These are phyloP conservation scores for Suhomyces sp. DNA, from an alignment of 805 yeast genomes.

Conservation along the genomic window DNA sequence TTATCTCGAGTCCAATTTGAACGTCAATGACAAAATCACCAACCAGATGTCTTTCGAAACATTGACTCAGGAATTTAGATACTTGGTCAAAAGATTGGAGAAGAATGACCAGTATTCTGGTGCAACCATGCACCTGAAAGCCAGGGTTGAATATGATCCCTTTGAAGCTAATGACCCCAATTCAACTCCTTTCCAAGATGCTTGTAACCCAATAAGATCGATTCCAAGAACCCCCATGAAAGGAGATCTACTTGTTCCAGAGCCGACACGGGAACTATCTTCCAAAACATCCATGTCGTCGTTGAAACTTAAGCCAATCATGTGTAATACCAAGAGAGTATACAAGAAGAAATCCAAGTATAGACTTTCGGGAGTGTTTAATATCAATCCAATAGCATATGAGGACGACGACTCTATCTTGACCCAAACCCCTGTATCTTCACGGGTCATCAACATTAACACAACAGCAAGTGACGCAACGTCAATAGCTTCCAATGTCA, in stretches of 20 bases:
- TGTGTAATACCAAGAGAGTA: conserved; percentile 29
- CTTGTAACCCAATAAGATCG: no score
- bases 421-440: conserved; percentile 9
- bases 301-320: conserved; percentile 40
- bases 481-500: no score
- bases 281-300: conserved; percentile 30
- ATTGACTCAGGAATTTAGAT: conserved; percentile 28
- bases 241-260: conserved; percentile 3
- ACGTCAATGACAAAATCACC: conserved; percentile 30
- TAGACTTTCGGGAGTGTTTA: conserved; percentile 38
- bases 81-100: conserved; percentile 20
- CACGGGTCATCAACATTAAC: conserved; percentile 10
- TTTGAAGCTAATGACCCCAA: neutral
- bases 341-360: conserved; percentile 43
- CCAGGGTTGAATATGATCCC: no score
- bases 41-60: conserved; percentile 31
- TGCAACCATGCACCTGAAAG: neutral
- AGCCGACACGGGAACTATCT: neutral
- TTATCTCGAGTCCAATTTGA: conserved; percentile 34
- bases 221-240: conserved; percentile 1
- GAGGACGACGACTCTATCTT: conserved; percentile 15
- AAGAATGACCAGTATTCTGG: conserved; percentile 11
- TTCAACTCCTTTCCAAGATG: neutral
- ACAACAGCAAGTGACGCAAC: no score
- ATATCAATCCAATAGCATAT: conserved; percentile 33